Percentiles rank a stretch among this genome's conserved stretches.
phyloP scores from a whole-genome alignment of 495 filamentous ascomycete species.

The Penicillium angulare region DNA sequence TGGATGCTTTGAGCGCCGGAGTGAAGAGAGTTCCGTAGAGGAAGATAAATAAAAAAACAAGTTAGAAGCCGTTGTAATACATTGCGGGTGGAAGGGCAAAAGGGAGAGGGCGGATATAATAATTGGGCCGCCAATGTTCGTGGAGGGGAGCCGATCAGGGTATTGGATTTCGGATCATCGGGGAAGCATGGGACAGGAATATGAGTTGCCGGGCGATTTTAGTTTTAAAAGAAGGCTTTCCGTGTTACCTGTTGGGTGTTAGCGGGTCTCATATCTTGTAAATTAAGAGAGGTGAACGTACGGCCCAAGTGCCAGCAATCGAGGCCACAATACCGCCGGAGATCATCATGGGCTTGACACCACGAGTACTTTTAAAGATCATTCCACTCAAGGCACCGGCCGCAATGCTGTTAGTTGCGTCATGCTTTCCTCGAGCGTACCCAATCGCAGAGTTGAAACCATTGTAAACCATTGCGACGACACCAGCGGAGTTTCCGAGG shows the following conservation, averaged over 20 bases:
- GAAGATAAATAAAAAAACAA: conserved; percentile 14
- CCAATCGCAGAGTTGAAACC: conserved; percentile 90
- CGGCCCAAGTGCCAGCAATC: conserved; percentile 83
- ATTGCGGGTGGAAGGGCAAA: conserved; percentile 34
- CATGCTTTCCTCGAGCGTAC: conserved; percentile 82
- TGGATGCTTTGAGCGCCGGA: conserved; percentile 50
- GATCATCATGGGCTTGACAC: conserved; percentile 87
- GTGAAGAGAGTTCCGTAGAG: conserved; percentile 45
- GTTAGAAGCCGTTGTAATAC: conserved; percentile 45
- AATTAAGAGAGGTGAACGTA: conserved; percentile 46
- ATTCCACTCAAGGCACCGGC: conserved; percentile 86
- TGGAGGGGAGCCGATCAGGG: conserved; percentile 29
- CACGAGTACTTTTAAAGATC: conserved; percentile 93
- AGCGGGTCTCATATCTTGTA: conserved; percentile 14
- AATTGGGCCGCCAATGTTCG: conserved; percentile 32
- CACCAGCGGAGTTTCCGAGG: conserved; percentile 90
- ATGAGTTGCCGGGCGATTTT: conserved; percentile 15
- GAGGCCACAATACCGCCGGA: conserved; percentile 82
- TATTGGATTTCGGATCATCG: conserved; percentile 27
- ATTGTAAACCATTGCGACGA: conserved; percentile 94
- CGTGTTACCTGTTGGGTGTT: conserved; percentile 51
- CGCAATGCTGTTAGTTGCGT: conserved; percentile 79
- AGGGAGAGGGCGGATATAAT: conserved; percentile 16
- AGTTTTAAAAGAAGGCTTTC: conserved; percentile 53
- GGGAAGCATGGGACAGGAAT: conserved; percentile 10